Base-by-base conservation (phyloP, 1,284 basidiomycete species). In the Boletus smithii region DNA sequence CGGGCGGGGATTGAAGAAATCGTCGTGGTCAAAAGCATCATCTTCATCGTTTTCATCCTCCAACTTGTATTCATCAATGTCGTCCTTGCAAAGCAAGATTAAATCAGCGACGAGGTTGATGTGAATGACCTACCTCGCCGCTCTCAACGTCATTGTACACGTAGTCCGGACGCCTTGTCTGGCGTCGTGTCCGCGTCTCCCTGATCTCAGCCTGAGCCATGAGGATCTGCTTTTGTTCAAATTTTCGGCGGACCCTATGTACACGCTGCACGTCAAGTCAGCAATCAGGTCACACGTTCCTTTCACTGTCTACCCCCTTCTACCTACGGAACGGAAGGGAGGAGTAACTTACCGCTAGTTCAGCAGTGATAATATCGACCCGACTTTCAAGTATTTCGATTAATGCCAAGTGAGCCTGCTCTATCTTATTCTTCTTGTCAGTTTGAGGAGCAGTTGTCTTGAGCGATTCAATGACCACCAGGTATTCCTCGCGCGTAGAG, bases 151-250 rank as follows among this genome's bases (percentile, higher is more conserved):
- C 78, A 58, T 77, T 73, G 66, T 89, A 88, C 40, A 85, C 84
- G 67, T 90, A 90, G 69, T 88, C 84, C 36, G 85, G 84, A 55
- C 79, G 80, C 42, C 76, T 76, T 8, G 82, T 80, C 66, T 80
- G 78, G 44, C 84, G 74, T 51, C 81, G 75, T 26, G 88, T 89
- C 51, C 88, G 76, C 23, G 87, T 89, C 64, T 84, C 79, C 50
- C 88, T 77, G 50, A 88, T 68, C 64, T 89, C 87, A 37, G 83
- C 81, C 60, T 88, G 85, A 6, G 83, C 85, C 56, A 80, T 69
- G 51, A 85, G 69, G 23, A 81, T 62, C 40, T 79, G 74, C 48
- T 75, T 77, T 62, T 86, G 81, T 61, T 88, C 82, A 43, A 85
- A 73, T 66, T 82, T 85, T 67, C 75, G 79, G 49, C 80, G 76